These are phyloP conservation scores for Cercis canadensis DNA, from an alignment of 306 rosid species.

Conservation along the genomic window DNA sequence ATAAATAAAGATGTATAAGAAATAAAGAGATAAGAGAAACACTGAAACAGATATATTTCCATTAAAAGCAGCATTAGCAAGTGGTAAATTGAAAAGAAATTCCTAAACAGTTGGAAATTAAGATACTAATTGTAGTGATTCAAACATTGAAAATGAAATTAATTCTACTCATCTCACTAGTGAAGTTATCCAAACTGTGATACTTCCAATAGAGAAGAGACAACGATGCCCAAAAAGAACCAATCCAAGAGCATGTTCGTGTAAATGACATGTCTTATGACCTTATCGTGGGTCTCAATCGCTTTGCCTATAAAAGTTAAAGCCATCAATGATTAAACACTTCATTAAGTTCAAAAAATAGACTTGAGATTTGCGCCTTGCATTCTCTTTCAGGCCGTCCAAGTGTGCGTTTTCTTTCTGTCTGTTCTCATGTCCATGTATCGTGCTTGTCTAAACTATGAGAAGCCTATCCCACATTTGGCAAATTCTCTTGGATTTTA, in stretches of 20 bases:
- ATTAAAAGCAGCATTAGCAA: too few species aligned
- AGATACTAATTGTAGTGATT: too few species aligned
- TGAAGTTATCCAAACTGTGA: too few species aligned
- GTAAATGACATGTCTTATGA: conserved; percentile 25
- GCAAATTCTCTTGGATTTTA: neutral
- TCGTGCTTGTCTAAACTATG: neutral
- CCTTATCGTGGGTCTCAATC: conserved; percentile 29
- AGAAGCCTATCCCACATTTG: neutral
- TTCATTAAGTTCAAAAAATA: conserved; percentile 8
- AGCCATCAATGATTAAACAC: conserved; percentile 40
- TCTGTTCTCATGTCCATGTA: conserved; percentile 20
- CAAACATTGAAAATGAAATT: too few species aligned
- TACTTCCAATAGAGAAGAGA: too few species aligned
- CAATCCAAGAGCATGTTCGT: conserved; percentile 7
- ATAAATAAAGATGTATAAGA: too few species aligned
- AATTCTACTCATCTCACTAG: too few species aligned
- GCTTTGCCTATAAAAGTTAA: conserved; percentile 17
- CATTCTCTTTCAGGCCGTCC: conserved; percentile 37
- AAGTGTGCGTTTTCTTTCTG: conserved; percentile 16
- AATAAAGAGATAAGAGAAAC: too few species aligned
- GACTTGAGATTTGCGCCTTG: neutral
- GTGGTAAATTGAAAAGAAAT: too few species aligned
- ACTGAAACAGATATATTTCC: too few species aligned
- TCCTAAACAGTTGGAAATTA: too few species aligned
- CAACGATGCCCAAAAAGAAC: neutral